Evolutionary conservation across 2,329 filamentous ascomycete species (phyloP).

Genomic region (Epichloe uncinata): DNA sequence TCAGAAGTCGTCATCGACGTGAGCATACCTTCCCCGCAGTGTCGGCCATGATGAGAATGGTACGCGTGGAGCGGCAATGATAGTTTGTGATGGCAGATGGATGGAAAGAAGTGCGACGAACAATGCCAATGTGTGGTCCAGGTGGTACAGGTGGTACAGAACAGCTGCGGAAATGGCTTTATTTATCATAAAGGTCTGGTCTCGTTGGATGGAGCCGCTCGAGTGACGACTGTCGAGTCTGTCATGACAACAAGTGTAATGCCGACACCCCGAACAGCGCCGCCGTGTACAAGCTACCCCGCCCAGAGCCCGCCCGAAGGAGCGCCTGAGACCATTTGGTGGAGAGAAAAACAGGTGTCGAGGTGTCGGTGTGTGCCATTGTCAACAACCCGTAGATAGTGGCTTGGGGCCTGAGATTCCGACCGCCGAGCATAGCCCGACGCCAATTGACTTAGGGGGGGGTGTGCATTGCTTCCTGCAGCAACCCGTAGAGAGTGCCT

Average conservation of each 20-base stretch:
- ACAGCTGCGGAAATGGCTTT: background rate
- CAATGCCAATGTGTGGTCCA: no score
- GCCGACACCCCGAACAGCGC: slow-evolving; percentile 5
- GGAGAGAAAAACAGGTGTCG: no score
- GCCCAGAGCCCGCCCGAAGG: background rate
- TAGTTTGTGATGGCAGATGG: background rate
- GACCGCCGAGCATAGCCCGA: slow-evolving; percentile 2
- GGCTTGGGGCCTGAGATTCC: slow-evolving; percentile 1
- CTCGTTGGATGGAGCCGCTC: background rate
- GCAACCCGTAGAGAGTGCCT: no score
- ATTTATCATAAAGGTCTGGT: background rate
- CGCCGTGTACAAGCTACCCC: slow-evolving; percentile 4
- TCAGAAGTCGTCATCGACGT: background rate
- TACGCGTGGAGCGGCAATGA: background rate
- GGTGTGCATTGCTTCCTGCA: no score
- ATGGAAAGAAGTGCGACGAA: background rate
- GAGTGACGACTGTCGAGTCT: no score
- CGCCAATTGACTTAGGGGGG: background rate
- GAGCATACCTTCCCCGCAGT: slow-evolving; percentile 7
- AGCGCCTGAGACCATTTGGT: background rate
- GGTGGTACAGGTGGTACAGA: no score
- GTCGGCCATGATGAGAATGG: slow-evolving; percentile 4
- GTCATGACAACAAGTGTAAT: background rate
- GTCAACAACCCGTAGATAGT: background rate
- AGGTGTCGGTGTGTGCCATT: background rate